Conservation (phyloP, 345 rosid genomes). For the Eucalyptus camaldulensis region DNA sequence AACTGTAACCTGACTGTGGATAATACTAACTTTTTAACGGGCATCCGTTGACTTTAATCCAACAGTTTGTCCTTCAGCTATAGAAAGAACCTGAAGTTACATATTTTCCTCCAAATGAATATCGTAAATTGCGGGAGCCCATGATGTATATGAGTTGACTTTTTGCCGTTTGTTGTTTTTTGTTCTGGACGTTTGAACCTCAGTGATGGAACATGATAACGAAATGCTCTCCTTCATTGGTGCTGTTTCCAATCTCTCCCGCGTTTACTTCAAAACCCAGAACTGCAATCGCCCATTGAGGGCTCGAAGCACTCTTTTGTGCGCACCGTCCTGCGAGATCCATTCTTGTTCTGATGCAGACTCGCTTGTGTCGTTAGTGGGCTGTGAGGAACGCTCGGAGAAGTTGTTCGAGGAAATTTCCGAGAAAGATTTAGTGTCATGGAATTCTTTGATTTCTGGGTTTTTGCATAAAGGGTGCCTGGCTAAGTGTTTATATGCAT, state of each 20-base stretch:
- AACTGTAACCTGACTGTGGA: not conserved
- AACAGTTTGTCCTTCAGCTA: too few species aligned
- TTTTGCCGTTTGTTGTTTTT: not conserved
- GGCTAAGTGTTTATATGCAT: slow-evolving; percentile 10
- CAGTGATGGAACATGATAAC: slow-evolving; percentile 7
- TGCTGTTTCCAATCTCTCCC: not conserved
- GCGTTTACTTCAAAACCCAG: not conserved
- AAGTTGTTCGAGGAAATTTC: slow-evolving; percentile 58
- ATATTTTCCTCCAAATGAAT: not conserved
- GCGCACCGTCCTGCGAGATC: not conserved
- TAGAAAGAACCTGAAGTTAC: not conserved
- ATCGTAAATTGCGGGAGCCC: not conserved
- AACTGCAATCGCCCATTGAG: not conserved
- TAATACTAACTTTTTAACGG: not conserved
- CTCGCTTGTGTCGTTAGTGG: slow-evolving; percentile 29
- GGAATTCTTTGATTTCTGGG: slow-evolving; percentile 59
- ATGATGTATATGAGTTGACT: not conserved
- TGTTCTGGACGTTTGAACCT: not conserved
- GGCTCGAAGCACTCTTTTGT: not conserved
- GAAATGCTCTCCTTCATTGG: not conserved
- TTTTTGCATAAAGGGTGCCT: slow-evolving; percentile 25
- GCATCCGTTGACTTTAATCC: not conserved
- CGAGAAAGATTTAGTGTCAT: slow-evolving; percentile 36
- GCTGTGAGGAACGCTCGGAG: slow-evolving; percentile 14
- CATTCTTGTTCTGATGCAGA: not conserved